Base-by-base conservation (phyloP, 345 rosid species). In the Eucalyptus tenuipes region DNA sequence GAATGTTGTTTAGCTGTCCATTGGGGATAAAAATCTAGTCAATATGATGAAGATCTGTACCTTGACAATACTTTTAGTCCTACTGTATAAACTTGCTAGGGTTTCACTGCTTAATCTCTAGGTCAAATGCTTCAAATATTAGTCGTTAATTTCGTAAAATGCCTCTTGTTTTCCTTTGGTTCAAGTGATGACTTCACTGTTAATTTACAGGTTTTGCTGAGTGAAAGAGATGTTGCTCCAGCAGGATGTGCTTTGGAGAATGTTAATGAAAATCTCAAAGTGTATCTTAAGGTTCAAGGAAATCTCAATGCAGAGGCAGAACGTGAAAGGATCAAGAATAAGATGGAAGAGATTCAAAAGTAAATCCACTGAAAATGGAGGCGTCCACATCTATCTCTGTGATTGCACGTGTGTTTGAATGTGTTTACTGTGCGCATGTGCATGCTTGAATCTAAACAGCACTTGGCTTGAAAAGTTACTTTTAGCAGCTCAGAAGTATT, bases 261-360 rank as follows among this genome's bases (percentile, higher is more conserved):
- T 11, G 98, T 98, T 27, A 95, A 97, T 45, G 99, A 95, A 91
- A 94, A 94, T 92, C 94, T 98, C 85, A 93, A 92, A 89, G 95
- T 97, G 75, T 97, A 98, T 93, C 96, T 98, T 5, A 90, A 94
- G 94, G 97, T 94, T 85, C 92, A 95, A 37, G 97, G 99, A 87
- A 89, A 92, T 86, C 92, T 96, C 22, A 93, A 94, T 89, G 85
- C 93, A 52, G 94, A 93, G 89, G 95, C 94, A 66, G 98, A 97
- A 90, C 94, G 82, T 25, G 97, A 93, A 88, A 98, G 96, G 93
- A 91, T 97, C 82, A 93, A 89, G 91, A 94, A 90, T 87, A 96
- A 93, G 91, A 91, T 97, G 92, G 95, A 92, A 40, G 99, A 97
- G 61, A 89, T 89, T 87, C 95, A 92, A 86, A 96, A 92, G 99